A percentile compares a stretch with the other conserved stretches of the same genome.
Evolutionary conservation across 352 stramenopile species (phyloP).

Genomic region (Globisporangium radiosum): DNA sequence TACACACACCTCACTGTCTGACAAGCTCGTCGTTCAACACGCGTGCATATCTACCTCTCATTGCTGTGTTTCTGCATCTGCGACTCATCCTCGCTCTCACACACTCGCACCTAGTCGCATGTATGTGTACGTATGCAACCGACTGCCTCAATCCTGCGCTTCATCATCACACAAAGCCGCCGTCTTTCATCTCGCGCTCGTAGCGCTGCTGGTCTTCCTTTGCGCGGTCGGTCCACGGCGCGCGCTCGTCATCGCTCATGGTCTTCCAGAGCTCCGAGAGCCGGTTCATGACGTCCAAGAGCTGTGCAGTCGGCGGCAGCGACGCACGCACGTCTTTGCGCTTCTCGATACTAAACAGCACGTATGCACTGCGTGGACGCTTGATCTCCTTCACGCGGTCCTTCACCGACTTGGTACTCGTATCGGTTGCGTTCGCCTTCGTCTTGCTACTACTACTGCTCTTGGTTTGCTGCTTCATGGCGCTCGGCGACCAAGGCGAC

Average conservation of each 20-base stretch:
- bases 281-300: constrained; percentile 58
- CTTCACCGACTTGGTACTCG: too few relatives aligned
- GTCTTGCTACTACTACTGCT: too few relatives aligned
- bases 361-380: constrained; percentile 56
- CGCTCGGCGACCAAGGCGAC: constrained; percentile 57
- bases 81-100: too few relatives aligned
- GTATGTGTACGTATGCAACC: constrained; percentile 19
- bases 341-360: constrained; percentile 61
- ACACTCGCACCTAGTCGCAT: too few relatives aligned
- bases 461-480: constrained; percentile 50
- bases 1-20: too few relatives aligned
- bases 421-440: too few relatives aligned
- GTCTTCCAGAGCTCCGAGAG: constrained; percentile 50
- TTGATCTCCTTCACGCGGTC: constrained; percentile 14
- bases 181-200: constrained; percentile 66
- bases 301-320: constrained; percentile 32
- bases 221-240: constrained; percentile 51
- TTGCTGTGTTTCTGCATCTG: too few relatives aligned
- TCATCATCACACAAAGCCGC: too few relatives aligned
- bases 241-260: constrained; percentile 45
- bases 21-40: too few relatives aligned
- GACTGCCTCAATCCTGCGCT: too few relatives aligned
- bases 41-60: too few relatives aligned
- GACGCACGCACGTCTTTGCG: constrained; percentile 42
- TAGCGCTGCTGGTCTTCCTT: constrained; percentile 60